A percentile compares a stretch with the other conserved stretches of the same genome.
Conservation (phyloP, 345 rosid genomes). For the Stellera chamaejasme region DNA sequence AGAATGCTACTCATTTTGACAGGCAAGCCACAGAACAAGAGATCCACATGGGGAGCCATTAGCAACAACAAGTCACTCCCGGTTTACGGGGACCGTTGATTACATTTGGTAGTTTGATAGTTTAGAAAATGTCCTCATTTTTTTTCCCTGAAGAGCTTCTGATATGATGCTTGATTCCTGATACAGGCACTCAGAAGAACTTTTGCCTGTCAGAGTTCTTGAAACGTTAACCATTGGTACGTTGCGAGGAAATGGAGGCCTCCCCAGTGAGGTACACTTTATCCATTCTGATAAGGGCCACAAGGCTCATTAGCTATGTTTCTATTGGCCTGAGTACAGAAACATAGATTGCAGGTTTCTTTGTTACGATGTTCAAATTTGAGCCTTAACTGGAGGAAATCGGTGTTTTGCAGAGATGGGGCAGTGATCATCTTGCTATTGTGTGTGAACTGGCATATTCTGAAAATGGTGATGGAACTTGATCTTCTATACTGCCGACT, state of each 20-base stretch:
- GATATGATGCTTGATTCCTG: conserved; percentile 4
- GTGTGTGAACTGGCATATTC: conserved; percentile 77
- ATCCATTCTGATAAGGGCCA: conserved; percentile 4
- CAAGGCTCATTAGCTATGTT: neutral
- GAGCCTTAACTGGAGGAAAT: neutral
- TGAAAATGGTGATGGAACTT: conserved; percentile 14
- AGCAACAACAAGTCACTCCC: conserved; percentile 85
- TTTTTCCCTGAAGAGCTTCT: neutral
- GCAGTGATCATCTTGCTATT: conserved; percentile 96
- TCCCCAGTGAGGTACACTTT: conserved; percentile 62
- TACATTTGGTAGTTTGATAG: conserved; percentile 66
- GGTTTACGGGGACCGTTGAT: conserved; percentile 89
- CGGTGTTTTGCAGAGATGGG: conserved; percentile 60
- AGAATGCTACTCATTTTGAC: conserved; percentile 16
- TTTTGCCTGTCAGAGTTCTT: conserved; percentile 77
- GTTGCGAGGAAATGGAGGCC: conserved; percentile 58
- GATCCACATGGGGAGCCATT: conserved; percentile 72
- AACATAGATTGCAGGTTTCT: no score
- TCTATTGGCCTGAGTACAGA: no score
- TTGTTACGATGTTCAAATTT: no score
- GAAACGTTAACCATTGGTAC: conserved; percentile 68
- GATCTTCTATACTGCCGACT: neutral
- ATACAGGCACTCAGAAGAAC: conserved; percentile 70
- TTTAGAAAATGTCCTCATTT: neutral
- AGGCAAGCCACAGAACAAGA: conserved; percentile 59